phyloP scores from a whole-genome alignment of 2,329 filamentous ascomycete genomes.

The Pseudocercospora musae region DNA sequence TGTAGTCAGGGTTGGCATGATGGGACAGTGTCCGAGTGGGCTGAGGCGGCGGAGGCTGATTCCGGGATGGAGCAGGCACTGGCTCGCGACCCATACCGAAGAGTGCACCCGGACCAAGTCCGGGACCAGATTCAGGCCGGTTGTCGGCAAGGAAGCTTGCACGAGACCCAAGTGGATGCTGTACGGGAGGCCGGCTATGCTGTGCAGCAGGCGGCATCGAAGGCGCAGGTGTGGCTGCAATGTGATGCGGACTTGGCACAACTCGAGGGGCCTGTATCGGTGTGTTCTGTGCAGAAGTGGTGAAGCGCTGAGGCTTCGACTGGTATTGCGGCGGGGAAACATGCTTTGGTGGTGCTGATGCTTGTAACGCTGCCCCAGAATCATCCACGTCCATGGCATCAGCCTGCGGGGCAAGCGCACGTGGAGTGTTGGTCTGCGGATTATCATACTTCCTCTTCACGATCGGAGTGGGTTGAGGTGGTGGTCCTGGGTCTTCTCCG shows the following conservation, averaged over 20 bases:
- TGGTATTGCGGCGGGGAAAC: constrained; percentile 37
- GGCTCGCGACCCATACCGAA: constrained; percentile 23
- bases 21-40: constrained; percentile 19
- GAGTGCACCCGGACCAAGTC: constrained; percentile 14
- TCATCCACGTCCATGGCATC: constrained; percentile 42
- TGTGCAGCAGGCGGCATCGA: constrained; percentile 23
- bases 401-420: constrained; percentile 44
- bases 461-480: constrained; percentile 49
- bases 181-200: constrained; percentile 23
- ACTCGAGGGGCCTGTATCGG: constrained; percentile 29
- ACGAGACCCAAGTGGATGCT: constrained; percentile 31
- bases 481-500: constrained; percentile 47
- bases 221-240: constrained; percentile 23
- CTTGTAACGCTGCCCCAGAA: constrained; percentile 27
- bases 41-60: constrained; percentile 24
- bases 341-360: constrained; percentile 32
- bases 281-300: constrained; percentile 32
- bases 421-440: constrained; percentile 37
- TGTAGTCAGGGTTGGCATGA: constrained; percentile 24
- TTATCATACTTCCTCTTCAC: constrained; percentile 48
- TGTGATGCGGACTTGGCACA: constrained; percentile 28
- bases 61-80: constrained; percentile 20
- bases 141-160: constrained; percentile 34
- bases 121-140: constrained; percentile 29
- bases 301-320: constrained; percentile 29